Percentiles rank a stretch among this genome's conserved stretches.
These are phyloP conservation scores for Lachancea meyersii DNA, from an alignment of 805 yeast species.

Conservation along the genomic window DNA sequence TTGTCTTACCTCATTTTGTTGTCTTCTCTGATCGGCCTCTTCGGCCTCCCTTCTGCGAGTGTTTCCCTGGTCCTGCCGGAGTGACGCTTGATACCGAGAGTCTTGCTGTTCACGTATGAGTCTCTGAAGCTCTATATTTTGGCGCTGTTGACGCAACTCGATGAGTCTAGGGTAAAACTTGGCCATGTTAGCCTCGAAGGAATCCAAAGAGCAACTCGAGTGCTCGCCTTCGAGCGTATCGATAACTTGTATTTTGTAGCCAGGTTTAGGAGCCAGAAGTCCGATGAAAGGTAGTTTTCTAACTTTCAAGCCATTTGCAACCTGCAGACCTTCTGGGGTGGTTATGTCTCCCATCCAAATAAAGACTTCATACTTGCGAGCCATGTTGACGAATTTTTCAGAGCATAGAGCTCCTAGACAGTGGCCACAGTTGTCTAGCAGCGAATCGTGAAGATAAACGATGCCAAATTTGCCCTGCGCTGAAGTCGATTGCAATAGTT, in stretches of 20 bases:
- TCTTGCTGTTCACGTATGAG: conserved; percentile 67
- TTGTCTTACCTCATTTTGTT: conserved; percentile 12
- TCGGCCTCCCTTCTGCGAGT: conserved; percentile 26
- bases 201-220: conserved; percentile 13
- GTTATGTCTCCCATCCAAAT: conserved; percentile 86
- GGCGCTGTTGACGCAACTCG: conserved; percentile 55
- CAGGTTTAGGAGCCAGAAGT: conserved; percentile 60
- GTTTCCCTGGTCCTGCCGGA: conserved; percentile 57
- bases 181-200: conserved; percentile 19
- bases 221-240: conserved; percentile 23
- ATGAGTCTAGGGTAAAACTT: conserved; percentile 36
- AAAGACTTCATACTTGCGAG: conserved; percentile 47
- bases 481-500: conserved; percentile 67
- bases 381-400: conserved; percentile 41
- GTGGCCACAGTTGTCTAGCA: conserved; percentile 53
- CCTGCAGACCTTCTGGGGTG: conserved; percentile 78
- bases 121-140: conserved; percentile 52
- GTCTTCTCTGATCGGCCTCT: conserved; percentile 14
- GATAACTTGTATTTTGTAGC: conserved; percentile 28
- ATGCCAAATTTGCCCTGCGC: conserved; percentile 65
- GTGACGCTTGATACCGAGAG: conserved; percentile 63
- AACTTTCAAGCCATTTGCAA: conserved; percentile 66
- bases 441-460: conserved; percentile 65
- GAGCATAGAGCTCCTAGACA: conserved; percentile 53
- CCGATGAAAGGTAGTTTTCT: conserved; percentile 80